phyloP scores from a whole-genome alignment of 345 rosid genomes.

The Garcia nutans region DNA sequence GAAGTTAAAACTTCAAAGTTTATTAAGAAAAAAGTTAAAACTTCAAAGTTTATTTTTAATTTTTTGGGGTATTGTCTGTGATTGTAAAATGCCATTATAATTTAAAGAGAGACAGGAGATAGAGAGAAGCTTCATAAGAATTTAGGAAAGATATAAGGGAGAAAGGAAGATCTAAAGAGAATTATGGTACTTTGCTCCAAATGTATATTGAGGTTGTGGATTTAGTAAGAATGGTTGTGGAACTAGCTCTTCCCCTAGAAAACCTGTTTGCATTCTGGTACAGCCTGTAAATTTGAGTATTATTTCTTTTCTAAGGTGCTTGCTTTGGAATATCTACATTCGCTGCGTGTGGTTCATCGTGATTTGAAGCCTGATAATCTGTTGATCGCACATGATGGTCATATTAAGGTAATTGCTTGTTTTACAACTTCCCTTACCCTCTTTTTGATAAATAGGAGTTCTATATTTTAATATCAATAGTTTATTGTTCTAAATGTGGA shows the following conservation, averaged over 20 bases:
- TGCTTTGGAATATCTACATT: conserved; percentile 95
- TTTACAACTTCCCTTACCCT: background rate
- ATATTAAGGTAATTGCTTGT: conserved; percentile 68
- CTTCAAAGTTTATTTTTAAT: background rate
- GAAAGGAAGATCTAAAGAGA: background rate
- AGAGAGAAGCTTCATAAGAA: background rate
- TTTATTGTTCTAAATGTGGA: background rate
- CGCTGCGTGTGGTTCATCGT: conserved; percentile 92
- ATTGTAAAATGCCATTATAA: no score
- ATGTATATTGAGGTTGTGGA: background rate
- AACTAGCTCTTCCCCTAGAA: background rate
- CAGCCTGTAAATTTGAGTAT: conserved; percentile 4
- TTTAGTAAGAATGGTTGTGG: background rate
- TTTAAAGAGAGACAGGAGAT: background rate
- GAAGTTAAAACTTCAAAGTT: no score
- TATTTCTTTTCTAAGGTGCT: conserved; percentile 58
- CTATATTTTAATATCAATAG: background rate
- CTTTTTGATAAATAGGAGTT: background rate
- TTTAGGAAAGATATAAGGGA: background rate
- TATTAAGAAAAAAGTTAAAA: no score
- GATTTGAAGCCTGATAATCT: conserved; percentile 99
- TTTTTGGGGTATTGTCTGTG: background rate
- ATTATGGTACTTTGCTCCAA: no score
- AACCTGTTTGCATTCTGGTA: background rate
- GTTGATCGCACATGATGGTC: conserved; percentile 98